Base-by-base conservation (phyloP, 352 stramenopile species). In the Thalassiosira livingstoniorum region DNA sequence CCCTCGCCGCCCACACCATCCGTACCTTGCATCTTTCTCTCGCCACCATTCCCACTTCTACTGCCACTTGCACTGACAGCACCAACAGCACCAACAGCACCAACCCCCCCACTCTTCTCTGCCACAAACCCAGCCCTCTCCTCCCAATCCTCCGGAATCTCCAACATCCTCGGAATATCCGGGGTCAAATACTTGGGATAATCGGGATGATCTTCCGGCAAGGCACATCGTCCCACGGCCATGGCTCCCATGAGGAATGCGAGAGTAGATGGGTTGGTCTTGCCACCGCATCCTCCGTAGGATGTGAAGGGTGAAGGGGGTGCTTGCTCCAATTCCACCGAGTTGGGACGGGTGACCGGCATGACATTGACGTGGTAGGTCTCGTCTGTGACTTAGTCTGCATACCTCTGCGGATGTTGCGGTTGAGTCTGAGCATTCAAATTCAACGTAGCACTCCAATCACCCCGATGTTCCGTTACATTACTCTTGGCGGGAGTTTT, bases 331-430 rank as follows among this genome's bases (percentile, higher is more conserved):
- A 31, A 60, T 77, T 63, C 23, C 43, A 27, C 3, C 32, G 25
- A 35, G 54, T 32, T 23, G 61, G 31, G n/a, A n/a, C n/a, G n/a
- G n/a, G n/a, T n/a, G n/a, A n/a, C n/a, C 25, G 68, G 68, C 3
- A 69, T 79, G 2, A 23, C 29, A 11, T 69, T 62, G 0, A 84
- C 68, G 10, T 79, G 42, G 62, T 84, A 84, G 35, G 75, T 47
- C 1, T 61, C 68, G 75, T 84, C 77, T 58, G 68, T 27, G 61
- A 84, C 77, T 39, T 84, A 84, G 51, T 84, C 77, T 27, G 51
- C 37, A 74, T 75, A 75, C 70, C 70, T 7, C 57, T 37, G 18
- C 25, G 27, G 23, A 43, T 21, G 23, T 27, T 32, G 2, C 18
- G 34, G 7, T 13, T 55, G 29, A 13, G 4, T 10, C 29, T 35